Conservation (phyloP, 805 yeast genomes). For the Teunomyces pallodes region DNA sequence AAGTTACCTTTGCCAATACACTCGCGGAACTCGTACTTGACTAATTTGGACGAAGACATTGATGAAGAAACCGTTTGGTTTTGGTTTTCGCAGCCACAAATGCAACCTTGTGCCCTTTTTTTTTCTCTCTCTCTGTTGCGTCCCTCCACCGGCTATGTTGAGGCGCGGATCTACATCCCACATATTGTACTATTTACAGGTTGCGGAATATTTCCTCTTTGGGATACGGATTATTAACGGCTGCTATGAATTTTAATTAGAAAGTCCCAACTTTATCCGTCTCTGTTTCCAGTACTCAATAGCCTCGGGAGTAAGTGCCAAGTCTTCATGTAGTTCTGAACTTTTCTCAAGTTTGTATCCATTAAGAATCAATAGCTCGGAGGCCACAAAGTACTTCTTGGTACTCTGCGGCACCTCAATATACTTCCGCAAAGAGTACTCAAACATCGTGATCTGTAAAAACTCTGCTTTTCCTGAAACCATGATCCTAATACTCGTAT, state of each 20-base stretch:
- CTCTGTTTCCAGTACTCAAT: slow-evolving; percentile 48
- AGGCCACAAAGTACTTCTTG: slow-evolving; percentile 38
- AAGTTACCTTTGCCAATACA: slow-evolving; percentile 83
- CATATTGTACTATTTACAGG: not conserved
- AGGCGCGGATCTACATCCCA: no score
- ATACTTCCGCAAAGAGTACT: slow-evolving; percentile 52
- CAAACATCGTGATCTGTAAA: slow-evolving; percentile 29
- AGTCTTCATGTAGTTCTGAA: slow-evolving; percentile 21
- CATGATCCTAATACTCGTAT: slow-evolving; percentile 36
- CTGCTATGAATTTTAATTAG: not conserved
- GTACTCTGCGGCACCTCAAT: slow-evolving; percentile 16
- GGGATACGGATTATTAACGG: not conserved
- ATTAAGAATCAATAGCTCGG: slow-evolving; percentile 58
- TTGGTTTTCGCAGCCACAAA: slow-evolving; percentile 12
- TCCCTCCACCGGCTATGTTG: no score
- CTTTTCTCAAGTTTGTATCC: slow-evolving; percentile 47
- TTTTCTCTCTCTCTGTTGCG: not conserved
- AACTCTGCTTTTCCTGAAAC: slow-evolving; percentile 16
- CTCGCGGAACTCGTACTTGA: slow-evolving; percentile 31
- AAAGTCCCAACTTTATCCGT: slow-evolving; percentile 7
- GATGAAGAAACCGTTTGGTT: not conserved
- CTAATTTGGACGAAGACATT: not conserved
- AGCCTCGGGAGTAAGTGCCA: slow-evolving; percentile 48
- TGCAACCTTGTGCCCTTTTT: not conserved
- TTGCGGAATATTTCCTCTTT: not conserved